Evolutionary conservation across 768 basidiomycete genomes (phyloP), one percentile per base, ranked within the genome.

Genomic region (Ramaria rubella): DNA sequence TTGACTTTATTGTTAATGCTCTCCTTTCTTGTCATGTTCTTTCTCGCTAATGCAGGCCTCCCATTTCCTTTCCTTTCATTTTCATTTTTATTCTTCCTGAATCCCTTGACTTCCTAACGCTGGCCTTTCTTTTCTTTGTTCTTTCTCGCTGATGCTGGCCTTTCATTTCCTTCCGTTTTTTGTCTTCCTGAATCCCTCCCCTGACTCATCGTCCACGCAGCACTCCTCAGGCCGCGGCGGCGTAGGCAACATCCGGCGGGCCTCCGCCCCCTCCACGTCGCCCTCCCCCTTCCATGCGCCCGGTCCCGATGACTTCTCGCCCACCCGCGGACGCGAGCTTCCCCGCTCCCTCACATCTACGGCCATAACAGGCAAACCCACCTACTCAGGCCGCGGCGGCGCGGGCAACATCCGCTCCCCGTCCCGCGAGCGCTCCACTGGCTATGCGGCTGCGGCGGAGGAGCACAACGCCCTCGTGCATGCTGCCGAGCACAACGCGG

Each of bases 391-490:
- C 11, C 82, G 90, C 50, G 91, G 92, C 26, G 92, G 92, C 15
- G 79, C 79, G 7, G 92, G 91, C 8, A 94, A 94, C 75, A 83
- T 94, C 50, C 83, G 87, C 56, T 86, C 89, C 1, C 84, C 83
- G 1, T 89, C 88, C 23, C 80, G 83, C 33, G 84, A 82, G 24
- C 64, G 52, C 12, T 56, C 49, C 50, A 69, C 57, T 49, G 55
- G 11, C 58, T 59, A 34, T 48, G 59, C 24, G 29, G 50, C 30
- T 40, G 58, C 11, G 34, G 63, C 66, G 5, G 63, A 62, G 17
- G 57, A 67, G 14, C 70, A 68, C 46, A 62, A 71, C 1, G 40
- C 64, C 1, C 69, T 70, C 21, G 63, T 59, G 4, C 45, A 36
- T 4, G 59, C 59, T 21, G 60, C 42, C 21, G 60, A 60, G 52